Percentiles rank a stretch among this genome's conserved stretches.
Conservation (phyloP, 1,139 yeast species). For the Taphrina confusa region DNA sequence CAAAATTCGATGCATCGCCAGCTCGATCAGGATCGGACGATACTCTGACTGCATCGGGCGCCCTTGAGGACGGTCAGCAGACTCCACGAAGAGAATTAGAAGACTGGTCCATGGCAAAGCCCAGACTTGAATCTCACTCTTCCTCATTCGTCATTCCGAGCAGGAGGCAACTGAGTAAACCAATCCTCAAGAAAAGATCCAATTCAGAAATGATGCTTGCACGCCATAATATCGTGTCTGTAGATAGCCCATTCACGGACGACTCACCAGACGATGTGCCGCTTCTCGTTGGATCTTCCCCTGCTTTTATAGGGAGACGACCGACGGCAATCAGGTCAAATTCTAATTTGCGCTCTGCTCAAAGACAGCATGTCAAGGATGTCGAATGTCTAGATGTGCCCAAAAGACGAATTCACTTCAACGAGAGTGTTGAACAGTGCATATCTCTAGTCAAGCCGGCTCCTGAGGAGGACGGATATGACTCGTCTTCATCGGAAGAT, state of each 20-base stretch:
- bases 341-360: conserved; percentile 32
- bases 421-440: conserved; percentile 90
- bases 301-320: conserved; percentile 2
- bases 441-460: conserved; percentile 43
- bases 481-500: conserved; percentile 27
- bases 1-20: conserved; percentile 39
- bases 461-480: conserved; percentile 28
- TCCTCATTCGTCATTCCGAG: conserved; percentile 43
- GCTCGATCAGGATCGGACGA: conserved; percentile 39
- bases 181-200: conserved; percentile 78
- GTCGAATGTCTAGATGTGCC: conserved; percentile 44
- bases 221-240: conserved; percentile 9
- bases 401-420: conserved; percentile 77
- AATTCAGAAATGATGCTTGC: conserved; percentile 68
- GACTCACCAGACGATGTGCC: not conserved
- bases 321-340: conserved; percentile 2
- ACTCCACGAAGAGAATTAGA: conserved; percentile 8
- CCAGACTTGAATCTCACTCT: conserved; percentile 34
- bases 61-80: conserved; percentile 22
- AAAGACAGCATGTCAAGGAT: conserved; percentile 38
- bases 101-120: conserved; percentile 14
- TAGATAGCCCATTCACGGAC: not conserved
- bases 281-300: not conserved
- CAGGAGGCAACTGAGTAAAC: conserved; percentile 49
- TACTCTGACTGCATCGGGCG: conserved; percentile 14